Percentiles rank a stretch among this genome's conserved stretches.
Evolutionary conservation across 495 filamentous ascomycete genomes (phyloP).

Genomic region (Amniculicola lignicola): DNA sequence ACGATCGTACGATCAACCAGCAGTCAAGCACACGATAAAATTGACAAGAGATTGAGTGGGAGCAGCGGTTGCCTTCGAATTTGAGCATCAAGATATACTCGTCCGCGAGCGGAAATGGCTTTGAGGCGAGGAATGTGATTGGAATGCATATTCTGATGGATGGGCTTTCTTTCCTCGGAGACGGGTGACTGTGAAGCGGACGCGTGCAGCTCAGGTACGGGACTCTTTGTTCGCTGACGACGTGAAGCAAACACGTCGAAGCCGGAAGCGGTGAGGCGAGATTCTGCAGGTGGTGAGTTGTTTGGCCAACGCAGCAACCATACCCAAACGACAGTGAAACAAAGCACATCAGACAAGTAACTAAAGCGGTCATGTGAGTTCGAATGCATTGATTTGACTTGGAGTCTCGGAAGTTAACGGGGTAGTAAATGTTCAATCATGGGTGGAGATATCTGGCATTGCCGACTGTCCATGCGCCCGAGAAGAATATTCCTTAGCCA

Average conservation of each 20-base stretch:
- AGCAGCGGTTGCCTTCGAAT: background rate
- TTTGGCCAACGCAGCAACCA: too few species aligned
- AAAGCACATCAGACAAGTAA: too few species aligned
- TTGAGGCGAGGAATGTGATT: background rate
- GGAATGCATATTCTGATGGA: constrained; percentile 10
- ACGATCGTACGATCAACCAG: background rate
- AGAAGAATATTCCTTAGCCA: too few species aligned
- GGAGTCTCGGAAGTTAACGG: too few species aligned
- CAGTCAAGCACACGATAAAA: background rate
- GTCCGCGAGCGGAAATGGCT: constrained; percentile 5
- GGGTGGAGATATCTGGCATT: too few species aligned
- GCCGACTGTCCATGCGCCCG: too few species aligned
- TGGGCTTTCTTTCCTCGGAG: background rate
- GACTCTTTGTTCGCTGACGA: constrained; percentile 2
- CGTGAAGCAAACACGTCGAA: background rate
- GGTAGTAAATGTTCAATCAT: too few species aligned
- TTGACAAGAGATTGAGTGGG: background rate
- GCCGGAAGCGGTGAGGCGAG: background rate
- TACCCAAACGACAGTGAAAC: too few species aligned
- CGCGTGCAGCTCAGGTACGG: background rate
- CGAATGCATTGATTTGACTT: too few species aligned
- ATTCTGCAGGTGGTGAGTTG: too few species aligned
- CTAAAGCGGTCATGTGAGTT: too few species aligned
- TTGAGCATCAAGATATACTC: constrained; percentile 7
- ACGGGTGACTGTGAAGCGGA: constrained; percentile 5